Evolutionary conservation across 345 rosid genomes (phyloP).

Genomic region (Anastatica hierochuntica): DNA sequence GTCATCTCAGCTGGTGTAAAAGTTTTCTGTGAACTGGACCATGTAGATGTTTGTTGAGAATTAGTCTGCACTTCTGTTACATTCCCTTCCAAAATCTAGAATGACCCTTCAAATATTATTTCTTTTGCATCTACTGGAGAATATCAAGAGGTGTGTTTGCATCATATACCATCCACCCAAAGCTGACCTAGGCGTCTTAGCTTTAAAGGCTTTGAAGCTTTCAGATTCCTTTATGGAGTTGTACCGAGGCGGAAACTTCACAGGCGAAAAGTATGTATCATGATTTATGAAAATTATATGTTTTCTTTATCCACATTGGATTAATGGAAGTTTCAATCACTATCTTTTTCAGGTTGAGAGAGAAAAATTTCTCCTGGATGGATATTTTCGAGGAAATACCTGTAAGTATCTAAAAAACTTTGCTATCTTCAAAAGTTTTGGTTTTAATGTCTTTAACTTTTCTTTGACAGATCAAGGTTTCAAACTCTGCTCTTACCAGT

Average conservation of each 20-base stretch:
- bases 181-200: constrained; percentile 76
- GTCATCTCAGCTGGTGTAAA: too few species aligned
- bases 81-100: too few species aligned
- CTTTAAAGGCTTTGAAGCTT: constrained; percentile 96
- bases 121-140: constrained; percentile 45
- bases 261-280: constrained; percentile 78
- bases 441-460: background rate
- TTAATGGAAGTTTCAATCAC: background rate
- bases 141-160: constrained; percentile 91
- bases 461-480: constrained; percentile 76
- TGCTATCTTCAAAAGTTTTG: background rate
- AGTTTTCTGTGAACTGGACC: constrained; percentile 15
- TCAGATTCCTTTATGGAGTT: constrained; percentile 97
- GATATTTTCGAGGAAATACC: constrained; percentile 99
- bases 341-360: constrained; percentile 64
- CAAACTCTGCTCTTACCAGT: constrained; percentile 94
- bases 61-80: too few species aligned
- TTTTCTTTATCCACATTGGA: background rate
- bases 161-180: constrained; percentile 95
- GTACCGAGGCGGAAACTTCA: constrained; percentile 64
- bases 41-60: background rate
- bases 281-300: background rate
- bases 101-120: too few species aligned
- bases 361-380: constrained; percentile 97
- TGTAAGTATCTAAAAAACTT: constrained; percentile 44